phyloP scores from a whole-genome alignment of 768 basidiomycete species.

The Kwoniella sp. region DNA sequence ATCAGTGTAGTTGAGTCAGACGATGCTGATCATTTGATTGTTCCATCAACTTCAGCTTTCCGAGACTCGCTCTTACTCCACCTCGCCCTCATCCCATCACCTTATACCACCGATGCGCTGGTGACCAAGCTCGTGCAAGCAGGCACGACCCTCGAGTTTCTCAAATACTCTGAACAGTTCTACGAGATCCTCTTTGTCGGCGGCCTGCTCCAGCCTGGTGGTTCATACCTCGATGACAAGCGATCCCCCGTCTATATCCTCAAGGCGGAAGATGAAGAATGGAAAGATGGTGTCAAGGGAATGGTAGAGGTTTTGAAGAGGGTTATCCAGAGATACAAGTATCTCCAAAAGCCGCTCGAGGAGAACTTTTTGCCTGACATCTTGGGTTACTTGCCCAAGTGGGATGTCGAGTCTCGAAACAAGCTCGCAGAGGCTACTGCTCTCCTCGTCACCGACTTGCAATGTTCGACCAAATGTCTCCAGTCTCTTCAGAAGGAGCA shows the following conservation, averaged over 20 bases:
- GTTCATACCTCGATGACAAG: conserved; percentile 77
- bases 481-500: conserved; percentile 87
- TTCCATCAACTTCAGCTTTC: conserved; percentile 38
- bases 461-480: conserved; percentile 74
- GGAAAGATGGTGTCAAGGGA: conserved; percentile 70
- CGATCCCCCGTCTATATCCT: conserved; percentile 72
- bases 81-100: conserved; percentile 49
- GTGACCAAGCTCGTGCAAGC: conserved; percentile 72
- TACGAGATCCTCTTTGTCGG: conserved; percentile 96
- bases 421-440: conserved; percentile 82
- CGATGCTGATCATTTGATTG: background rate
- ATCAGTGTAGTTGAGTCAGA: no score
- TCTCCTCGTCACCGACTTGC: conserved; percentile 78
- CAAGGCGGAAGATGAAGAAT: conserved; percentile 60
- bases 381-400: conserved; percentile 73
- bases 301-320: conserved; percentile 93
- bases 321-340: conserved; percentile 97
- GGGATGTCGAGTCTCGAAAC: conserved; percentile 73
- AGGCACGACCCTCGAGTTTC: conserved; percentile 86
- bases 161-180: conserved; percentile 95
- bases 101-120: conserved; percentile 45
- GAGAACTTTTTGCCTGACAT: conserved; percentile 76
- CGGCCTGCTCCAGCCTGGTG: conserved; percentile 93
- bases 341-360: conserved; percentile 96
- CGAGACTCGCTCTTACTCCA: conserved; percentile 53